phyloP scores from a whole-genome alignment of 208 protist genomes.

The Leishmania martiniquensis region DNA sequence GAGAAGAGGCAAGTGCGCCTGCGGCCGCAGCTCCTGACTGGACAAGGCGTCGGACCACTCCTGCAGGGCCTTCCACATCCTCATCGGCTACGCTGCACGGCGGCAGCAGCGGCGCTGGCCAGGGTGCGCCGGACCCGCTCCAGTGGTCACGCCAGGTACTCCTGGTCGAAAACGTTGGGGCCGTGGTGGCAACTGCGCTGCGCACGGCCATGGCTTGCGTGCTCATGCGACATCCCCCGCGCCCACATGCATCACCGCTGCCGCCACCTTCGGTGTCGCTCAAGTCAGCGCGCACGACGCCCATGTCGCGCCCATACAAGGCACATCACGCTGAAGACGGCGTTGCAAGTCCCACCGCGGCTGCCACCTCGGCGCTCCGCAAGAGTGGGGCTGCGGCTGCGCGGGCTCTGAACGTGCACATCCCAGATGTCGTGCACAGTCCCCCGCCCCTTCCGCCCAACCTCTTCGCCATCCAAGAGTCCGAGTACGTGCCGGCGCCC shows the following conservation, averaged over 20 bases:
- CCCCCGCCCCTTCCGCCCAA: conserved; percentile 12
- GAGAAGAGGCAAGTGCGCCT: background rate
- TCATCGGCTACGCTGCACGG: conserved; percentile 3
- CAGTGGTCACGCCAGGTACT: conserved; percentile 63
- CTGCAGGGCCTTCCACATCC: background rate
- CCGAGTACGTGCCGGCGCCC: conserved; percentile 34
- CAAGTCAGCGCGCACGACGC: too few relatives aligned
- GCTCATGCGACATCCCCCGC: conserved; percentile 16
- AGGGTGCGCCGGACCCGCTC: conserved; percentile 30
- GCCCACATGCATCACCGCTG: background rate
- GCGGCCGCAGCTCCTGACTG: background rate
- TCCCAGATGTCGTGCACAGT: conserved; percentile 8
- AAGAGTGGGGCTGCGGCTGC: background rate
- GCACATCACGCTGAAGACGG: background rate
- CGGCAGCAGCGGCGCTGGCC: background rate
- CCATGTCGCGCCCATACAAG: background rate
- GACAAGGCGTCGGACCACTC: background rate
- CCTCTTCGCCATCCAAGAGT: conserved; percentile 32
- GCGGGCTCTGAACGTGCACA: conserved; percentile 3
- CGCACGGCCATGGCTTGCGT: conserved; percentile 28
- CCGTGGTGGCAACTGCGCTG: conserved; percentile 40
- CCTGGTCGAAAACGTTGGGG: conserved; percentile 51
- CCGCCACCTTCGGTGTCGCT: background rate
- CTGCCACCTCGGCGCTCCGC: background rate
- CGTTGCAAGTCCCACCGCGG: background rate